These are phyloP conservation scores for Apiospora sp. DNA, from an alignment of 2,329 filamentous ascomycete species.

Conservation along the genomic window DNA sequence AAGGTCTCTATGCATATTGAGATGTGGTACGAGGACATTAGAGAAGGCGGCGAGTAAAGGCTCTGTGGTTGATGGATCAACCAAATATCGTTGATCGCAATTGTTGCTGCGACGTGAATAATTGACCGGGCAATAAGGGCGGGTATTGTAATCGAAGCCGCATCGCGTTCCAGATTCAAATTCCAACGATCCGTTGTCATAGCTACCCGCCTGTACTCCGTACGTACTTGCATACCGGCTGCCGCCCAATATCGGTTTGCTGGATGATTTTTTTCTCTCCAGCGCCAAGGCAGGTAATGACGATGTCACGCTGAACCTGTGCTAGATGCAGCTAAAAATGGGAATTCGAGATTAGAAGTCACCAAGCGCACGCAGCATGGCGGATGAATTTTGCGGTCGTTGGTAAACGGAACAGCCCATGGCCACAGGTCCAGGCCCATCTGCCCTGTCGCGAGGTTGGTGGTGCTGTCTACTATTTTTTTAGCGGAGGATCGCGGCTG, in stretches of 20 bases:
- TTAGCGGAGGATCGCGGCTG: slow-evolving; percentile 19
- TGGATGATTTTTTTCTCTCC: background rate
- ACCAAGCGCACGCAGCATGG: background rate
- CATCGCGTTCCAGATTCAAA: background rate
- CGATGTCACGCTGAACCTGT: background rate
- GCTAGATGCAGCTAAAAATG: background rate
- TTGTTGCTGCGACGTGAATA: background rate
- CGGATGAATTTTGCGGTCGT: background rate
- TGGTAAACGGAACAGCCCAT: background rate
- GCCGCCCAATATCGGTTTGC: background rate
- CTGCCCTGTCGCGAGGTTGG: background rate
- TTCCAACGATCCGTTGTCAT: background rate
- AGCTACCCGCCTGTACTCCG: background rate
- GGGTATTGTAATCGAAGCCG: background rate
- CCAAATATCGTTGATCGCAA: background rate
- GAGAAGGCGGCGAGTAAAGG: background rate
- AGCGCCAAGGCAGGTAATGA: background rate
- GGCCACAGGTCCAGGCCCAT: background rate
- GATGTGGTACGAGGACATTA: background rate
- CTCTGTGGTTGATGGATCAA: background rate
- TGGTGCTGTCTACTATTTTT: background rate
- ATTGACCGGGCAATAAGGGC: background rate
- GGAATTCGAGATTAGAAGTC: background rate
- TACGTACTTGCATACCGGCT: background rate
- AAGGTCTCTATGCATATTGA: background rate